Conservation (phyloP, 164 flowering plant genomes). For the Umbilicus rupestris region DNA sequence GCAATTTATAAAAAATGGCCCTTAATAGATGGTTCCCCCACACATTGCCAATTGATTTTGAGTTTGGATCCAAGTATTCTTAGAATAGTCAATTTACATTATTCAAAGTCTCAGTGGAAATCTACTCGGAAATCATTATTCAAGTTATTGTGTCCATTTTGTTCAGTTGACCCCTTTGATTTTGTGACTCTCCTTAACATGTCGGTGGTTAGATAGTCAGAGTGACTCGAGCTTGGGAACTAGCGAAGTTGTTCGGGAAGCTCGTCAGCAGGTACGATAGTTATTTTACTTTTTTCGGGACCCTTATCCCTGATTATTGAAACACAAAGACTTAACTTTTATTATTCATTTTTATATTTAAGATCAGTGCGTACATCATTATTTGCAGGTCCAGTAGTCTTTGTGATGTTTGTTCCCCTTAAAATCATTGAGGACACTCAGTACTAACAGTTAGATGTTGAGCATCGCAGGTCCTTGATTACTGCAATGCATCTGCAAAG, state of each 20-base stretch:
- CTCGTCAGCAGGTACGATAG: conserved; percentile 63
- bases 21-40: too few relatives aligned
- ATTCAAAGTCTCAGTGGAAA: background rate
- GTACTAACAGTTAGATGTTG: background rate
- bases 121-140: background rate
- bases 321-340: background rate
- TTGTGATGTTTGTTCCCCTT: background rate
- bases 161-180: background rate
- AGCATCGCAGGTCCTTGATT: conserved; percentile 54
- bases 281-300: background rate
- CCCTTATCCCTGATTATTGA: background rate
- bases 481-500: conserved; percentile 69
- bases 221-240: conserved; percentile 58
- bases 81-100: too few relatives aligned
- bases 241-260: conserved; percentile 39
- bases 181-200: conserved; percentile 24
- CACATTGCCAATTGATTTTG: too few relatives aligned
- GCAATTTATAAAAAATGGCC: too few relatives aligned
- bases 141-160: background rate
- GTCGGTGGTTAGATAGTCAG: conserved; percentile 61
- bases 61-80: too few relatives aligned
- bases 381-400: background rate
- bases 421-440: background rate
- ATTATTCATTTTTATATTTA: background rate
- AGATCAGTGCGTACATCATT: background rate